phyloP scores from a whole-genome alignment of 768 basidiomycete genomes.

The Mycena haematopus region DNA sequence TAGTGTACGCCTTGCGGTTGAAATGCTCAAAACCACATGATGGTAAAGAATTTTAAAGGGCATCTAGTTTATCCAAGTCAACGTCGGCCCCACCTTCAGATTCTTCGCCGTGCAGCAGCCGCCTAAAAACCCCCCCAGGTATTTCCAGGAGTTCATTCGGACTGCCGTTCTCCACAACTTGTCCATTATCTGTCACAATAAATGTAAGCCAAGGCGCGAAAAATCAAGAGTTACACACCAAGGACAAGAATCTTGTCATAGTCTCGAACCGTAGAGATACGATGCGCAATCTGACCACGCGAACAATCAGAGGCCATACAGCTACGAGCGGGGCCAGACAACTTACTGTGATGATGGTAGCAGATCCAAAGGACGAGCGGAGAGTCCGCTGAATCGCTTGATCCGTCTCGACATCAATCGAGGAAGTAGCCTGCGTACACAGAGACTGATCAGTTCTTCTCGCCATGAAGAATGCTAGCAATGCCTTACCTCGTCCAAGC shows the following conservation, averaged over 20 bases:
- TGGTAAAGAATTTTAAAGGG: neutral
- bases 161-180: constrained; percentile 15
- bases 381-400: constrained; percentile 15
- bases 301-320: neutral
- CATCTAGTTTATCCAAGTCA: neutral
- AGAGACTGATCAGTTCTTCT: neutral
- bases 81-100: neutral
- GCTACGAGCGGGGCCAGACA: neutral
- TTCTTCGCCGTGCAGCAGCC: constrained; percentile 15
- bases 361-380: constrained; percentile 10
- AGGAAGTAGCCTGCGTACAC: constrained; percentile 9
- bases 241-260: constrained; percentile 17
- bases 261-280: constrained; percentile 13
- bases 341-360: constrained; percentile 11
- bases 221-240: neutral
- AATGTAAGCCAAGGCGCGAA: neutral
- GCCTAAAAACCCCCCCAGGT: constrained; percentile 14
- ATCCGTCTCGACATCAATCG: constrained; percentile 19
- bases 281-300: constrained; percentile 11
- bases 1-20: no score
- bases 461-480: neutral
- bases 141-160: constrained; percentile 10
- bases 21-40: no score
- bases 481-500: constrained; percentile 14
- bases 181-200: constrained; percentile 4